Conservation (phyloP, 176 grass and related monocot species). For the Cenchrus americanus region DNA sequence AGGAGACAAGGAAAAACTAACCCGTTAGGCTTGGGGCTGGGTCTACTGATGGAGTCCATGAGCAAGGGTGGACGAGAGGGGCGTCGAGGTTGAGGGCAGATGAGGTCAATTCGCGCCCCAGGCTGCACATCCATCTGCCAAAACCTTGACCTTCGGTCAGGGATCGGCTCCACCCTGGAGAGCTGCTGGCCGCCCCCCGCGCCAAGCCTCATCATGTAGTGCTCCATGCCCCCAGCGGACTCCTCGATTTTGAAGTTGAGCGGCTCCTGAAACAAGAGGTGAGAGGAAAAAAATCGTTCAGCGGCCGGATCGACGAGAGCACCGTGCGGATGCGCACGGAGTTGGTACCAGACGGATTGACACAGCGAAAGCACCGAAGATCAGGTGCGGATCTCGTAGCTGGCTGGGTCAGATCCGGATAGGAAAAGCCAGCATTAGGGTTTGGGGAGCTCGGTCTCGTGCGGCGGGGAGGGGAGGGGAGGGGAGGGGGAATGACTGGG, state of each 20-base stretch:
- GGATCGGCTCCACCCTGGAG: conserved; percentile 42
- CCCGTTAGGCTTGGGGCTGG: conserved; percentile 52
- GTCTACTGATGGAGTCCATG: conserved; percentile 48
- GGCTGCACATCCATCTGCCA: conserved; percentile 71
- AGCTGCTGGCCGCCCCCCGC: conserved; percentile 47
- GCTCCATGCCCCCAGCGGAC: conserved; percentile 48
- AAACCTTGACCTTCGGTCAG: conserved; percentile 79
- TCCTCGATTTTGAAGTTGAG: conserved; percentile 8
- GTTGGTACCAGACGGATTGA: not conserved
- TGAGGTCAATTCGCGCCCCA: conserved; percentile 48
- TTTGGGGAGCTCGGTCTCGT: not conserved
- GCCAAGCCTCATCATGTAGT: conserved; percentile 43
- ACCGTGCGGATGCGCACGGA: not conserved
- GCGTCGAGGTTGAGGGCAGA: conserved; percentile 78
- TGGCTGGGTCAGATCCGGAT: not conserved
- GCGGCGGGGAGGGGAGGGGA: not conserved
- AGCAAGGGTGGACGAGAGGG: conserved; percentile 34
- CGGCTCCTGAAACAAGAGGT: not conserved
- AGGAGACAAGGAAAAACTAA: conserved; percentile 10
- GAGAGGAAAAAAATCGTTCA: not conserved
- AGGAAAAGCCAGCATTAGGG: not conserved
- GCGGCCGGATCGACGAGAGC: not conserved
- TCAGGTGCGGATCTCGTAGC: not conserved
- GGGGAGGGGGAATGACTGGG: not conserved
- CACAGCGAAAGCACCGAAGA: not conserved